phyloP scores from a whole-genome alignment of 2,329 filamentous ascomycete species.

The Xylariaceae sp. region DNA sequence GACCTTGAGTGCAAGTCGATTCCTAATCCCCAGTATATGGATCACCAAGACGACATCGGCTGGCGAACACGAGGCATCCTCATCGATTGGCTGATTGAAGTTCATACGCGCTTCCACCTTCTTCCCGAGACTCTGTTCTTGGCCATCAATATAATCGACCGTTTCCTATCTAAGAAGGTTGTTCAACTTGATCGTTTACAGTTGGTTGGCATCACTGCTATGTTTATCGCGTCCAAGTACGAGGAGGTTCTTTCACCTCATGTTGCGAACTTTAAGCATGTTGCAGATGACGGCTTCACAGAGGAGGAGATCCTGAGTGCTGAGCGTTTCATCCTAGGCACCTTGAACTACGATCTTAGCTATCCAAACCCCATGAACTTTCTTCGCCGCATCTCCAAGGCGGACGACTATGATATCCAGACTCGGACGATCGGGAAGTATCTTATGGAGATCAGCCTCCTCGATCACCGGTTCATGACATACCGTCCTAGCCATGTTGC shows the following conservation, averaged over 20 bases:
- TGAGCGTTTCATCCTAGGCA: conserved; percentile 91
- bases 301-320: conserved; percentile 95
- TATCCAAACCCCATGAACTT: conserved; percentile 99
- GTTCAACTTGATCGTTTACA: conserved; percentile 96
- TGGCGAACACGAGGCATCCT: conserved; percentile 99
- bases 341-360: conserved; percentile 94
- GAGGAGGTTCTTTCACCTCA: conserved; percentile 97
- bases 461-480: conserved; percentile 92
- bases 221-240: conserved; percentile 99
- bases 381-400: conserved; percentile 96
- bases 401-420: conserved; percentile 98
- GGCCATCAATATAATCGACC: conserved; percentile 97
- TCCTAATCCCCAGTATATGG: conserved; percentile 94
- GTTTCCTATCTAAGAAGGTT: conserved; percentile 93
- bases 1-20: conserved; percentile 80
- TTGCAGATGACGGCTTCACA: conserved; percentile 94
- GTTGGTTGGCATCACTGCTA: conserved; percentile 95
- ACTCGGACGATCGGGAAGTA: conserved; percentile 98
- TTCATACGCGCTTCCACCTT: conserved; percentile 95
- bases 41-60: conserved; percentile 90
- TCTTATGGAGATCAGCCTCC: conserved; percentile 92
- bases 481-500: conserved; percentile 90
- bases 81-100: conserved; percentile 97
- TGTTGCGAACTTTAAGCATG: conserved; percentile 94
- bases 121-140: conserved; percentile 96